Base-by-base conservation (phyloP, 495 filamentous ascomycete genomes). In the Aspergillus bridgeri region DNA sequence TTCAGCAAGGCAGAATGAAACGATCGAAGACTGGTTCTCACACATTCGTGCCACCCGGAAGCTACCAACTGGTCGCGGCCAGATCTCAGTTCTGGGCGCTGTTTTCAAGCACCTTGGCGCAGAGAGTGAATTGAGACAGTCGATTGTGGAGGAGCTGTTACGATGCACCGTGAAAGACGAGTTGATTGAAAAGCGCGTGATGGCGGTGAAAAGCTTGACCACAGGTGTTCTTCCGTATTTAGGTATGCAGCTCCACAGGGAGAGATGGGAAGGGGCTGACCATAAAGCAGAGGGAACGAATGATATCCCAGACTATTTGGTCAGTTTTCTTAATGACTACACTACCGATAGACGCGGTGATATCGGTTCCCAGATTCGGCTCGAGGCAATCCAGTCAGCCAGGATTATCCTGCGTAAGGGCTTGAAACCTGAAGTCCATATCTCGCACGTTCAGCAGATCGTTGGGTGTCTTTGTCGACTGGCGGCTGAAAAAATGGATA, bases 401-500 rank as follows among this genome's bases (percentile, higher is more conserved):
- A 75, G 71, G 29, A 58, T 65, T 33, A 52, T 74, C 48, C 57
- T 77, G 24, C 60, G 69, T 9, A 71, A 48, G 42, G 58, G 64
- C 19, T 46, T 58, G 4, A 45, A 33, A 11, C 18, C 51, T 22
- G 15, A 52, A 38, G 17, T 43, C 29, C 59, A 58, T 20, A 53
- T 66, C 25, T 22, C 58, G 60, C 50, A 70, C 46, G 54, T 71
- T 48, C 60, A 72, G 38, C 48, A 62, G 1, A 58, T 82, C 17
- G 59, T 77, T 13, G 64, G 67, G 7, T 72, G 74, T 44, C 74
- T 96, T 8, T 77, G 87, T 48, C 80, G 91, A 11, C 73, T 96
- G 23, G 85, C 89, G 20, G 81, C 86, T 0, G 94, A 98, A 70
- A 96, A 95, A 67, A 79, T 97, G 5, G 94, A 98, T 66, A 88